Conservation (phyloP, 805 yeast genomes). For the Barnettozyma sp. region DNA sequence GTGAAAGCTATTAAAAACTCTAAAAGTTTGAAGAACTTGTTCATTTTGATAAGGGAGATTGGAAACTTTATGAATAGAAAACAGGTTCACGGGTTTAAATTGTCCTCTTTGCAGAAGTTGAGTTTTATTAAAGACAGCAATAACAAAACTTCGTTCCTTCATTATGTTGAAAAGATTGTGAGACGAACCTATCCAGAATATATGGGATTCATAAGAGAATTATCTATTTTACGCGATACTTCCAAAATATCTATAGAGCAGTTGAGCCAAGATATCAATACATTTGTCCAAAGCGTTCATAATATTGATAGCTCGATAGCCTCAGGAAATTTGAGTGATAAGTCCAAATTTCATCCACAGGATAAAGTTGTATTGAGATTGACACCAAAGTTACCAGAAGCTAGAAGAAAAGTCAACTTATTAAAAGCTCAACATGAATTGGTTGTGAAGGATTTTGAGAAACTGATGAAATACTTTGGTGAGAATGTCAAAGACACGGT, state of each 20-base stretch:
- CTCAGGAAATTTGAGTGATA: constrained; percentile 59
- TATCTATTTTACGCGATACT: constrained; percentile 40
- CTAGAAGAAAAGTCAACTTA: constrained; percentile 44
- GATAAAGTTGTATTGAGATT: constrained; percentile 54
- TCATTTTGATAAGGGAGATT: constrained; percentile 60
- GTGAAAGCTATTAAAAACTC: constrained; percentile 48
- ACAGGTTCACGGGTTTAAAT: constrained; percentile 62
- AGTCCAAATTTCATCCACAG: constrained; percentile 54
- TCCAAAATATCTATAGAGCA: constrained; percentile 60
- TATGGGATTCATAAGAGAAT: constrained; percentile 57
- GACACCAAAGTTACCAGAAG: constrained; percentile 46
- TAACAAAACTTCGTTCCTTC: constrained; percentile 64
- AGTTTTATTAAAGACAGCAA: constrained; percentile 62
- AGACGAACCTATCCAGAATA: constrained; percentile 60
- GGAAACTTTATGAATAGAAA: constrained; percentile 79
- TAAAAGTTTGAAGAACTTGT: constrained; percentile 45
- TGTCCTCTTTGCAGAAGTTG: constrained; percentile 61
- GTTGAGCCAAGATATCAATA: constrained; percentile 50
- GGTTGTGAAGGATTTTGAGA: constrained; percentile 47
- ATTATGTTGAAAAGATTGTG: constrained; percentile 65
- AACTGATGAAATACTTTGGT: constrained; percentile 63
- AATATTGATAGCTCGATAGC: constrained; percentile 49
- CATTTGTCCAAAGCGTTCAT: constrained; percentile 43
- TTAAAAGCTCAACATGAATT: constrained; percentile 43
- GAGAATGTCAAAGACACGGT: constrained; percentile 52